Conservation (phyloP, 2,329 filamentous ascomycete species). For the Fonsecaea pedrosoi region DNA sequence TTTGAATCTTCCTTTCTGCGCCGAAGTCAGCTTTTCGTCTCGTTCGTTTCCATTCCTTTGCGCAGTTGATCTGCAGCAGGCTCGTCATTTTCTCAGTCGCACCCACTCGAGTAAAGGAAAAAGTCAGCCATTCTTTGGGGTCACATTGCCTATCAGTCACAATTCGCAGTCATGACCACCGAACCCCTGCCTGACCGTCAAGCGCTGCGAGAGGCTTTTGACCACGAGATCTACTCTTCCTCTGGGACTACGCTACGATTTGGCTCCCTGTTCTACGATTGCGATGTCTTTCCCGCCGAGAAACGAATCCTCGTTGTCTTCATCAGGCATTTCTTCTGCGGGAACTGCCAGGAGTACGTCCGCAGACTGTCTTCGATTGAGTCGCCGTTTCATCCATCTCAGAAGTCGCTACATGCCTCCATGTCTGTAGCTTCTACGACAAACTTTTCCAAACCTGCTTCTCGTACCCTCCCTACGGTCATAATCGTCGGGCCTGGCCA, state of each 20-base stretch:
- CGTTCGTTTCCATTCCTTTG: not conserved
- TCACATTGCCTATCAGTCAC: not conserved
- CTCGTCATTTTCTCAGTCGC: conserved; percentile 2
- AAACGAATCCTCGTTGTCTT: conserved; percentile 72
- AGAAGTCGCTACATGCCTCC: conserved; percentile 60
- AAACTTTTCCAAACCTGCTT: conserved; percentile 28
- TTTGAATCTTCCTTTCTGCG: not conserved
- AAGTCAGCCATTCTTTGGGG: not conserved
- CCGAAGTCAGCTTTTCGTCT: not conserved
- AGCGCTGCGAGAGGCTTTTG: conserved; percentile 32
- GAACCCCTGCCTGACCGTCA: conserved; percentile 20
- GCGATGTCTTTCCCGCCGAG: conserved; percentile 41
- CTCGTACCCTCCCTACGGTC: conserved; percentile 57
- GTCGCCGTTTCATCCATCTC: conserved; percentile 32
- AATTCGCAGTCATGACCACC: conserved; percentile 17
- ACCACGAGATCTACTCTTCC: conserved; percentile 33
- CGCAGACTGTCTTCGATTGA: conserved; percentile 59
- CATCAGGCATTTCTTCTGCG: conserved; percentile 80
- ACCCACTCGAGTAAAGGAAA: not conserved
- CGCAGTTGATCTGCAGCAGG: not conserved
- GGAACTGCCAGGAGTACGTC: conserved; percentile 80
- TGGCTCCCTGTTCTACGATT: conserved; percentile 31
- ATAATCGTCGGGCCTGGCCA: conserved; percentile 76
- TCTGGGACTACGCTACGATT: conserved; percentile 29
- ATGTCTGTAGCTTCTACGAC: conserved; percentile 27